Evolutionary conservation across 371 early-diverging fungal species (phyloP), one percentile per base, ranked within the genome.

Genomic region (Mucor sp.): DNA sequence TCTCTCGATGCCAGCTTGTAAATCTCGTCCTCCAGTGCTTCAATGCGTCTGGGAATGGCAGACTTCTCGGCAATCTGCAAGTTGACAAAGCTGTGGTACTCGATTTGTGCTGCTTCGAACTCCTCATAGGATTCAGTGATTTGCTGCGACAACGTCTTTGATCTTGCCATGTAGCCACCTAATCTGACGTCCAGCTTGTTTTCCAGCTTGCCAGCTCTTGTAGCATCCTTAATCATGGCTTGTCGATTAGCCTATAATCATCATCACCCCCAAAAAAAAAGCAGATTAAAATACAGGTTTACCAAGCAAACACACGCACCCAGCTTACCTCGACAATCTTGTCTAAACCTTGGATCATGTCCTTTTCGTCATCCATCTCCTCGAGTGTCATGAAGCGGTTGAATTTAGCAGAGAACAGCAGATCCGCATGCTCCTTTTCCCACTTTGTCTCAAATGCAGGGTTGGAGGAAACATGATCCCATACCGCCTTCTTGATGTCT

Each of bases 151-250:
- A 94, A 74, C 48, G 83, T 65, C 56, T 83, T 82, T 4, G 93
- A 85, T 44, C 95, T 87, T 17, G 66, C 65, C 76, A 86, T 85
- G 67, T 93, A 92, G 33, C 97, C 97, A 62, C 97, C 97, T 33
- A 95, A 75, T 21, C 86, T 84, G 12, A 95, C 84, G 14, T 82
- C 85, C 32, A 95, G 74, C 67, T 92, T 92, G 74, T 93, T 94
- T 70, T 97, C 97, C n/a, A 93, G 60, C 74, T 96, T 96, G 21
- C 85, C 82, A 1, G 95, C 95, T 47, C 84, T 84, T 11, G 83
- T 76, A 2, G 94, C 93, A 62, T 93, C 90, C 59, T 86, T 80
- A n/a, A 86, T 82, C 94, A 96, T 94, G 6, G 78, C 63, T 62
- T 86, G 85, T n/a, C 93, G 89, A 62, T 90, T 88, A 3, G 75